phyloP scores from a whole-genome alignment of 2,329 filamentous ascomycete species.

The Pleochaeta shiraiana region DNA sequence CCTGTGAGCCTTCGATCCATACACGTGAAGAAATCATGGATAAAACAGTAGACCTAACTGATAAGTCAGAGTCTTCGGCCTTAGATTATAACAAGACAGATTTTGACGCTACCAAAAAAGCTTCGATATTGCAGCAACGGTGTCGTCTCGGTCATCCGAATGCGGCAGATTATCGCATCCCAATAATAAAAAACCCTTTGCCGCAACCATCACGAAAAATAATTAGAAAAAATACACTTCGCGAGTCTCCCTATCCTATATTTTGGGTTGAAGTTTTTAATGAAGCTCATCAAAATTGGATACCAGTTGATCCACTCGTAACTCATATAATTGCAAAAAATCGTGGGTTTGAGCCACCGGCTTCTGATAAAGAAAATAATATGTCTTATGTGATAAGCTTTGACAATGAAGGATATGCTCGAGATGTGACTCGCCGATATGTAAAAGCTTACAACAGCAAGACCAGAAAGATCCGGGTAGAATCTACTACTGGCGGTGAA shows the following conservation, averaged over 20 bases:
- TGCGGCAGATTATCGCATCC: slow-evolving; percentile 30
- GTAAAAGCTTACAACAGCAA: slow-evolving; percentile 79
- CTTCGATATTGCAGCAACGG: slow-evolving; percentile 10
- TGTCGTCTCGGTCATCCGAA: slow-evolving; percentile 18
- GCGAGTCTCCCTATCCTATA: slow-evolving; percentile 57
- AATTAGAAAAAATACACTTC: slow-evolving; percentile 23
- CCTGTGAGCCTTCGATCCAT: background rate
- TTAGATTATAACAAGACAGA: background rate
- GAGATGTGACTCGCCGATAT: slow-evolving; percentile 77
- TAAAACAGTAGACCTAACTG: background rate
- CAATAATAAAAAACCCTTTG: slow-evolving; percentile 20
- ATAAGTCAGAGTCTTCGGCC: no score
- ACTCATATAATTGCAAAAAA: slow-evolving; percentile 61
- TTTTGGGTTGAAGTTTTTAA: slow-evolving; percentile 95
- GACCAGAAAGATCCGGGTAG: slow-evolving; percentile 61
- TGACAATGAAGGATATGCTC: slow-evolving; percentile 53
- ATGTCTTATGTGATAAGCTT: slow-evolving; percentile 75
- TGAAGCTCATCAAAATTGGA: slow-evolving; percentile 71
- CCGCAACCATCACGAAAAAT: slow-evolving; percentile 16
- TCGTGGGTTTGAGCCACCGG: slow-evolving; percentile 59
- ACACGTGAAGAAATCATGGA: background rate
- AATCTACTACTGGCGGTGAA: slow-evolving; percentile 29
- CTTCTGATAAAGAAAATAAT: slow-evolving; percentile 51
- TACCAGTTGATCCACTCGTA: slow-evolving; percentile 67
- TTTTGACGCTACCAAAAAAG: slow-evolving; percentile 4